A percentile compares a stretch with the other conserved stretches of the same genome.
phyloP scores from a whole-genome alignment of 352 stramenopile species.

The Globisporangium spiculum region DNA sequence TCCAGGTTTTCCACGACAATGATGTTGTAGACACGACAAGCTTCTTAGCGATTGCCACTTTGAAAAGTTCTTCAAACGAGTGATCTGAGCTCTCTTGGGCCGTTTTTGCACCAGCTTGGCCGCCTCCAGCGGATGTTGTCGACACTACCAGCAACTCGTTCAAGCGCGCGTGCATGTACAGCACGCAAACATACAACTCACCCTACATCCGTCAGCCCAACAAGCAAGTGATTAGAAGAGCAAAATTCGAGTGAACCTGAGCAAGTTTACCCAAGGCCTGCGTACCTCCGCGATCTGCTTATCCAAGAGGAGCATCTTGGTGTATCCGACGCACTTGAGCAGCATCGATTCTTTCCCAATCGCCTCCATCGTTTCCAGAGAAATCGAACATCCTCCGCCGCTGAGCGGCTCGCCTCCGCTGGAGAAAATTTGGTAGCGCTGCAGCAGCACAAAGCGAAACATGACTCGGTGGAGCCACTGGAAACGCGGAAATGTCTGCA shows the following conservation, averaged over 20 bases:
- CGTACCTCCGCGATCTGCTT: conserved; percentile 30
- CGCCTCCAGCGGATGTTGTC: conserved; percentile 14
- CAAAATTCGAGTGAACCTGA: background rate
- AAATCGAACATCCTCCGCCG: background rate
- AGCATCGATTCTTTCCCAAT: conserved; percentile 29
- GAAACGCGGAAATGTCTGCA: conserved; percentile 56
- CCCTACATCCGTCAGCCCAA: conserved; percentile 18
- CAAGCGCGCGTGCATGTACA: conserved; percentile 65
- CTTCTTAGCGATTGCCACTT: conserved; percentile 8
- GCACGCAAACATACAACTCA: conserved; percentile 34
- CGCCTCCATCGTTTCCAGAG: conserved; percentile 5
- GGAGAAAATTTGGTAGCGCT: conserved; percentile 53
- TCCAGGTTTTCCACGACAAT: conserved; percentile 38
- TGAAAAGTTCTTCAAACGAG: conserved; percentile 52
- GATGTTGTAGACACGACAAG: conserved; percentile 11
- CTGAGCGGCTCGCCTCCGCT: background rate
- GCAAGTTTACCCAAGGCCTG: background rate
- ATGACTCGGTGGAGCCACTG: conserved; percentile 34
- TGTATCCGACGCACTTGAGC: conserved; percentile 50
- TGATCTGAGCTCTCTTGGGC: conserved; percentile 32
- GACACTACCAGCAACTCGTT: conserved; percentile 47
- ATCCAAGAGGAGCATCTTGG: conserved; percentile 47
- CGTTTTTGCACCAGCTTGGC: conserved; percentile 15
- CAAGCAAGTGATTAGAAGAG: background rate
- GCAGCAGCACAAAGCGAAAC: conserved; percentile 50